Conservation (phyloP, 495 filamentous ascomycete genomes). For the Darksidea phi region DNA sequence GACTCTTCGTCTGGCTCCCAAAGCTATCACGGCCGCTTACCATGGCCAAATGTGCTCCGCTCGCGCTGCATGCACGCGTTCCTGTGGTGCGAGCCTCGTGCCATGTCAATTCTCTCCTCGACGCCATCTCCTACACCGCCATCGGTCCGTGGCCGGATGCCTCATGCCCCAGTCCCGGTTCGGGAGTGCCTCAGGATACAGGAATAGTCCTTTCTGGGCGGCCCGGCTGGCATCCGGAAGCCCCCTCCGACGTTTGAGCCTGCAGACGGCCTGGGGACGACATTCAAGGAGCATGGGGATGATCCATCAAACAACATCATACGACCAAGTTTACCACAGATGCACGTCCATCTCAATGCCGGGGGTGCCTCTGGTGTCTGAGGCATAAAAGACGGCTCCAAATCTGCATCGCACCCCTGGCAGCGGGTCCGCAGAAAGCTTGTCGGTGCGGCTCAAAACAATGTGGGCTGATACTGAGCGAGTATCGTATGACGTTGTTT, state of each 20-base stretch:
- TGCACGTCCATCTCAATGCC: conserved; percentile 1
- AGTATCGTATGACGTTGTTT: conserved; percentile 28
- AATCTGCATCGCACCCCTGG: not conserved
- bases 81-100: no score
- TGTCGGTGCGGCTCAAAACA: conserved; percentile 11
- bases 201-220: conserved; percentile 14
- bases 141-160: no score
- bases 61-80: no score
- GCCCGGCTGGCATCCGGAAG: not conserved
- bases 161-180: conserved; percentile 27
- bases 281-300: not conserved
- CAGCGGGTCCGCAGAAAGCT: conserved; percentile 1
- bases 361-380: conserved; percentile 1
- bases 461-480: conserved; percentile 15
- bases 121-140: no score
- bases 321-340: conserved; percentile 31
- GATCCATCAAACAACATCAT: conserved; percentile 25
- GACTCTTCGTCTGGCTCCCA: no score
- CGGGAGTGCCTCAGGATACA: not conserved
- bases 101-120: no score
- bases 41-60: no score
- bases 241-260: not conserved
- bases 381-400: not conserved
- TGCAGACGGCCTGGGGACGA: not conserved
- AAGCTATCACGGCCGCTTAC: no score